Conservation (phyloP, 257 asterid genomes). For the Dorcoceras hygrometricum region DNA sequence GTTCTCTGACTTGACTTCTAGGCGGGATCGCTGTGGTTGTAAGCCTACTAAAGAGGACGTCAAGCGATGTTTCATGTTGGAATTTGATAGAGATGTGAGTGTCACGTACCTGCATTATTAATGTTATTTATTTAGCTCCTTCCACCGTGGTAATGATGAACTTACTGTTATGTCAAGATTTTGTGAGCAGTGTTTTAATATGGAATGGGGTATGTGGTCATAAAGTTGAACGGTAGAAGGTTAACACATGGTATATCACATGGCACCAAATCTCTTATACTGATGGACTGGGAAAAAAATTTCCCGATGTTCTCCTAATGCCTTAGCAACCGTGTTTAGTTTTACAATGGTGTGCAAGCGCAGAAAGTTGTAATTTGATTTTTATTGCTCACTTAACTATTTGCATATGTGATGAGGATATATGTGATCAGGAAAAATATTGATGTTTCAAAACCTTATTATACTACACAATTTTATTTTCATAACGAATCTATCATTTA, state of each 20-base stretch:
- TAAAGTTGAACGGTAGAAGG: neutral
- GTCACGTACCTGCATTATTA: neutral
- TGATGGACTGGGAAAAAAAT: neutral
- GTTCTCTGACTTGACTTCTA: slow-evolving; percentile 77
- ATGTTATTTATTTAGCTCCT: slow-evolving; percentile 13
- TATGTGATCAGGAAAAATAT: neutral
- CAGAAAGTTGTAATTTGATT: neutral
- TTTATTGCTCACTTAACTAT: neutral
- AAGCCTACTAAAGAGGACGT: slow-evolving; percentile 80
- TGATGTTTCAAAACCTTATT: neutral
- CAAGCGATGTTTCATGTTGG: slow-evolving; percentile 75
- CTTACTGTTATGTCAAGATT: neutral
- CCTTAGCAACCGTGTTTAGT: slow-evolving; percentile 2
- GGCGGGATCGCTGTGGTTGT: slow-evolving; percentile 82
- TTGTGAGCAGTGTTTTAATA: neutral
- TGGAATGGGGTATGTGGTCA: neutral
- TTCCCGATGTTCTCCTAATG: neutral
- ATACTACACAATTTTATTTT: neutral
- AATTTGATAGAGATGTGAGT: slow-evolving; percentile 80
- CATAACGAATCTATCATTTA: neutral
- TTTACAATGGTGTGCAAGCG: slow-evolving; percentile 6
- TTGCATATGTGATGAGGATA: neutral
- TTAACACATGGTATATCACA: neutral
- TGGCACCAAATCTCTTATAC: neutral
- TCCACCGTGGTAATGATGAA: neutral